Base-by-base conservation (phyloP, 495 filamentous ascomycete genomes). In the Aeminium ludgeri region DNA sequence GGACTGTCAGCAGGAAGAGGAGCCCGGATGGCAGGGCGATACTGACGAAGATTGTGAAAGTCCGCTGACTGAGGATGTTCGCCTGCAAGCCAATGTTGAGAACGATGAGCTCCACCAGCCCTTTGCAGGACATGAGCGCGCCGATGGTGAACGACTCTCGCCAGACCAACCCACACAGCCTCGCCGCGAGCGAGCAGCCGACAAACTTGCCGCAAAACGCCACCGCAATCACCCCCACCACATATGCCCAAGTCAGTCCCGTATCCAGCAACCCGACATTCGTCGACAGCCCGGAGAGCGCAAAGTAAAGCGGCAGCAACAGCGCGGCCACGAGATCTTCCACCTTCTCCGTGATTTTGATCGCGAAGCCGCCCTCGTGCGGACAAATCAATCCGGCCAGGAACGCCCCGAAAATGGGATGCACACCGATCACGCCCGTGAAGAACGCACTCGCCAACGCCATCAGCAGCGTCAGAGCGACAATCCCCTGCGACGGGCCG, bases 31-130 rank as follows among this genome's bases (percentile, higher is more conserved):
- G n/a, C n/a, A n/a, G n/a, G n/a, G n/a, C n/a, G n/a, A n/a, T n/a
- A n/a, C n/a, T n/a, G n/a, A 97, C 89, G 40, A 97, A 97, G 43
- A 97, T 94, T 25, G 86, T 97, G 56, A 97, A 97, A 0, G 89
- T 94, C 20, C 75, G 72, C 18, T 70, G 68, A 36, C 80, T 87
- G 20, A 97, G 62, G 46, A 97, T 95, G 37, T 77, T 76, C 17
- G 89, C 89, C 69, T 92, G 80, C 12, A 89, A 69, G 18, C 89
- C 89, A 52, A 97, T 93, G 51, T 97, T 97, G 82, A 97, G 55
- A 2, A 95, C 87, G 60, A 97, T 97, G 36, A 95, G 65, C 59
- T 97, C 89, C 0, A 95, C 83, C 36, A 97, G 66, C 41, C 89
- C 89, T 57, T 97, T 97, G 59, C 89, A 97, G 56, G 84, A 92